Evolutionary conservation across 2,329 filamentous ascomycete species (phyloP).

Genomic region (Talaromyces sp.): DNA sequence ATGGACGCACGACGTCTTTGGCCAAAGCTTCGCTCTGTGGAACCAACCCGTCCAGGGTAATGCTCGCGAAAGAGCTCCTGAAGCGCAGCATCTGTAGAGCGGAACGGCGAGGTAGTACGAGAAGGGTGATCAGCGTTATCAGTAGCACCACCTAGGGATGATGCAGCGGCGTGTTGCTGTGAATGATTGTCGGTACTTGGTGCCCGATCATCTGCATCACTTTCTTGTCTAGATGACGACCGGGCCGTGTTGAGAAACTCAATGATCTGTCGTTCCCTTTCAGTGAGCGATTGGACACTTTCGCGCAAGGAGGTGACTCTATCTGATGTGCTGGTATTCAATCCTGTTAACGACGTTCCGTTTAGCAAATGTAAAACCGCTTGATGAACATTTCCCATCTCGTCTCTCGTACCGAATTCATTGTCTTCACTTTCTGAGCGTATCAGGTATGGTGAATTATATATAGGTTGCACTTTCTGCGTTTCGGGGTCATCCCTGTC

Average conservation of each 20-base stretch:
- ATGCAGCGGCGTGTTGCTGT: constrained; percentile 26
- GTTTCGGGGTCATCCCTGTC: constrained; percentile 33
- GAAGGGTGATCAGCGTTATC: constrained; percentile 30
- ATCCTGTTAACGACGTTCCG: constrained; percentile 22
- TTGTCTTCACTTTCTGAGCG: constrained; percentile 20
- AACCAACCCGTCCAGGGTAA: constrained; percentile 27
- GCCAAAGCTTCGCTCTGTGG: constrained; percentile 28
- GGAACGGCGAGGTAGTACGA: constrained; percentile 34
- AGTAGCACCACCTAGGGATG: constrained; percentile 27
- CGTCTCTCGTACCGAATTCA: constrained; percentile 21
- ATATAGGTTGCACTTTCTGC: constrained; percentile 33
- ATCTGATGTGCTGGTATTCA: constrained; percentile 23
- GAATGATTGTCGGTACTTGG: constrained; percentile 29
- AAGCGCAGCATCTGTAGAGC: constrained; percentile 26
- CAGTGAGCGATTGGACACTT: constrained; percentile 37
- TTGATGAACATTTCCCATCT: constrained; percentile 24
- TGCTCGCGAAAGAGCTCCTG: constrained; percentile 31
- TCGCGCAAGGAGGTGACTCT: constrained; percentile 30
- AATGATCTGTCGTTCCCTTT: constrained; percentile 43
- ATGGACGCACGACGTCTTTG: constrained; percentile 40
- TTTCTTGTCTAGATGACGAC: constrained; percentile 35
- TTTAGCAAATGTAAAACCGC: constrained; percentile 27
- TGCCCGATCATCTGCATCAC: constrained; percentile 29
- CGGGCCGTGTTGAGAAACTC: constrained; percentile 43
- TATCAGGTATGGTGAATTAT: constrained; percentile 24